Evolutionary conservation across 768 basidiomycete genomes (phyloP), one percentile per base, ranked within the genome.

Genomic region (Albatrellus ellisii): DNA sequence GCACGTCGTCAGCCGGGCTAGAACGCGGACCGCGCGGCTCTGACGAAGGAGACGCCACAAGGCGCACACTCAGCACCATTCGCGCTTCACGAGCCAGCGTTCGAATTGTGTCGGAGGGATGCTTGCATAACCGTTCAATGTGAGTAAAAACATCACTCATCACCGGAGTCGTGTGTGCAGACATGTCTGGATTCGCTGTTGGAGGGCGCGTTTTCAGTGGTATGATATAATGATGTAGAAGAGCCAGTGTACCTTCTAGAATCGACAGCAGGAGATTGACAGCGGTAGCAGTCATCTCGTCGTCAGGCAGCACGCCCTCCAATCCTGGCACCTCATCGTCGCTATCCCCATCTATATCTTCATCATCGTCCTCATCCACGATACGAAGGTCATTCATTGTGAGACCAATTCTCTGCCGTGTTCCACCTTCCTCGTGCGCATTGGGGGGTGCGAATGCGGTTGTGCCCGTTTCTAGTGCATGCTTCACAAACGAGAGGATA

Each of bases 21-120:
- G 39, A 39, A 24, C 50, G 48, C 8, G 53, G 39, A 6, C 52
- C 17, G 42, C 57, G 52, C 1, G 56, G 37, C 0, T 64, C 4
- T 18, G 15, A 54, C 9, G 76, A 77, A 1, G 71, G 60, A 4
- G 79, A 74, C 0, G 83, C 84, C 20, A 79, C 60, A n/a, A n/a
- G n/a, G 15, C 89, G 79, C 4, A 84, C 82, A 3, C 83, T 84
- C 56, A 95, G 76, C 10, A 91, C 79, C 59, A 92, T 75, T 43
- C 75, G 66, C 3, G 88, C 89, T 59, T 92, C 89, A 8, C 79
- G 68, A 0, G 85, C 77, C 6, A 84, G 59, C 2, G 70, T 60
- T 26, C 75, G 68, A 31, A 82, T 58, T 0, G 65, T 53, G n/a
- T 63, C 41, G 0, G 75, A 70, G 2, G 60, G 52, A n/a, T 68